These are phyloP conservation scores for Acer yangbiense DNA, from an alignment of 345 rosid species.

Conservation along the genomic window DNA sequence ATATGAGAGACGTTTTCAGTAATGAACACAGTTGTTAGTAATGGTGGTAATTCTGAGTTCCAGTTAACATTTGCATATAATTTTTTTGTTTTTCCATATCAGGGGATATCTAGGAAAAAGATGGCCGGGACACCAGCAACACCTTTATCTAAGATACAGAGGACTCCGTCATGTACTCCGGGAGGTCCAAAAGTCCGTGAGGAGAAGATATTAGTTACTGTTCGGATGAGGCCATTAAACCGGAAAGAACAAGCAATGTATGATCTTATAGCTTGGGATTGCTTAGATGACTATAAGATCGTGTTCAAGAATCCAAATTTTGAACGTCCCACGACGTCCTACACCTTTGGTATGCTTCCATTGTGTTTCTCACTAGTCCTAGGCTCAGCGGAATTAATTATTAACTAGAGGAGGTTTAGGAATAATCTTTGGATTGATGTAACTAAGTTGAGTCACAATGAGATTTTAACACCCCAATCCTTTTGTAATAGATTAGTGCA, in stretches of 20 bases:
- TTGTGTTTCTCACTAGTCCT: neutral
- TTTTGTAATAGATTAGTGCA: neutral
- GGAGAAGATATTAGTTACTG: constrained; percentile 89
- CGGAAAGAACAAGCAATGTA: constrained; percentile 83
- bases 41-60: neutral
- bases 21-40: neutral
- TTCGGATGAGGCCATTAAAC: constrained; percentile 79
- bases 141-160: constrained; percentile 57
- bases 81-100: constrained; percentile 11
- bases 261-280: constrained; percentile 95
- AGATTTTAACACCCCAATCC: neutral
- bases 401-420: neutral
- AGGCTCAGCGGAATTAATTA: neutral
- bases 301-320: constrained; percentile 65
- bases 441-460: neutral
- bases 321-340: constrained; percentile 47
- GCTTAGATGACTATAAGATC: constrained; percentile 62
- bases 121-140: constrained; percentile 73
- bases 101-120: constrained; percentile 24
- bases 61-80: neutral
- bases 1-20: neutral
- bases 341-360: constrained; percentile 63
- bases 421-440: neutral
- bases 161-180: constrained; percentile 55
- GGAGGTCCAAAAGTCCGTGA: constrained; percentile 64